phyloP scores from a whole-genome alignment of 2,329 filamentous ascomycete genomes.

The Colletotrichum plurivorum region DNA sequence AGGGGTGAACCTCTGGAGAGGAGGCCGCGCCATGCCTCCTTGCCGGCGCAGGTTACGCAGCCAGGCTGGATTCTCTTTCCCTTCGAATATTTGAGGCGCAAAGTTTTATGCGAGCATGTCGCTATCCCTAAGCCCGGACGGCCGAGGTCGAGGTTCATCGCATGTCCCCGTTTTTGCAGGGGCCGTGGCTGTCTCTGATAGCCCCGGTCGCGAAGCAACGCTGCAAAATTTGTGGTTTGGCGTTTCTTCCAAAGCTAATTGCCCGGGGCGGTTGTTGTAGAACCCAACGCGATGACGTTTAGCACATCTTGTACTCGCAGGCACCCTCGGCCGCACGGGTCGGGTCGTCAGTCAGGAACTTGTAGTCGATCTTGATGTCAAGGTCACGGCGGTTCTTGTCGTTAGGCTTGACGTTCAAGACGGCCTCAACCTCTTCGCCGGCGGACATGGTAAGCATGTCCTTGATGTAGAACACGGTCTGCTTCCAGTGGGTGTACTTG shows the following conservation, averaged over 20 bases:
- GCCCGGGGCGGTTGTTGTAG: slow-evolving; percentile 1
- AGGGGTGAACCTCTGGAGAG: slow-evolving; percentile 24
- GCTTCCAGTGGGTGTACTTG: slow-evolving; percentile 99
- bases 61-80: slow-evolving; percentile 36
- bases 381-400: slow-evolving; percentile 94
- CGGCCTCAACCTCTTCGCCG: slow-evolving; percentile 83
- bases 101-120: slow-evolving; percentile 5
- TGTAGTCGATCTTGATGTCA: slow-evolving; percentile 90
- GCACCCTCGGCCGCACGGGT: slow-evolving; percentile 77
- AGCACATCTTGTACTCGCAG: slow-evolving; percentile 87
- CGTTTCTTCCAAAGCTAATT: background rate
- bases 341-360: slow-evolving; percentile 81
- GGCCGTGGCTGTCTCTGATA: background rate
- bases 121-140: background rate
- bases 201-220: slow-evolving; percentile 6
- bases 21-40: slow-evolving; percentile 38
- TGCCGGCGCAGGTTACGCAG: slow-evolving; percentile 44
- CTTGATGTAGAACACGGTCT: slow-evolving; percentile 97
- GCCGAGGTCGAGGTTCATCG: slow-evolving; percentile 8
- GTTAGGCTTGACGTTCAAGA: slow-evolving; percentile 88
- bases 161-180: background rate
- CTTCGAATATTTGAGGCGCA: slow-evolving; percentile 27
- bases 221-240: background rate
- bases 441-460: slow-evolving; percentile 93
- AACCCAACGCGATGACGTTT: slow-evolving; percentile 42